phyloP scores from a whole-genome alignment of 179 eudicot genomes.

The Camellia oleifera region DNA sequence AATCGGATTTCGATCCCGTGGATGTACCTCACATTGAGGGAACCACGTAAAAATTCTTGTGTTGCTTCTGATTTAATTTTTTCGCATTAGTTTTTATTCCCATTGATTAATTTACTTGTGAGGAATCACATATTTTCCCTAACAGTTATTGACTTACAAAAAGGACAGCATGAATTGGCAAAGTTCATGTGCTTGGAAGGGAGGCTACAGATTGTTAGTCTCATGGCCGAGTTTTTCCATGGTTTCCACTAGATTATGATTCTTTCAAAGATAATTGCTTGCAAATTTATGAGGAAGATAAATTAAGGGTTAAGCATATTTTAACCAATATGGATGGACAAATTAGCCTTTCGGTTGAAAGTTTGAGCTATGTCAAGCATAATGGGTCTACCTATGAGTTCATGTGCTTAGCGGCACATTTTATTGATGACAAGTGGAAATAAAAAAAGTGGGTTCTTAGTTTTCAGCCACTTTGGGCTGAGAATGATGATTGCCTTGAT shows the following conservation, averaged over 20 bases:
- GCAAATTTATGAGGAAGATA: background rate
- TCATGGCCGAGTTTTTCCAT: background rate
- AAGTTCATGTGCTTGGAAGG: background rate
- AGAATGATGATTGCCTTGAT: background rate
- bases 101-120: too few relatives aligned
- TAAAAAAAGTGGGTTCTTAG: background rate
- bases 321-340: conserved; percentile 19
- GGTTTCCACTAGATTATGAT: background rate
- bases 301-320: conserved; percentile 6
- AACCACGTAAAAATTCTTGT: too few relatives aligned
- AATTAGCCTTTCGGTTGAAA: conserved; percentile 27
- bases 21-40: too few relatives aligned
- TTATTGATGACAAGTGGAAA: too few relatives aligned
- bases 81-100: too few relatives aligned
- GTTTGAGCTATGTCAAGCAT: too few relatives aligned
- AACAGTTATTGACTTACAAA: background rate
- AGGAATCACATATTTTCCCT: too few relatives aligned
- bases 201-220: background rate
- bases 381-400: too few relatives aligned
- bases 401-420: too few relatives aligned
- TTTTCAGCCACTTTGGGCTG: background rate
- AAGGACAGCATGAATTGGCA: background rate
- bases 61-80: too few relatives aligned
- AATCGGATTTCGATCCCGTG: too few relatives aligned
- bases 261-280: background rate